These are phyloP conservation scores for Pythium periplocum DNA, from an alignment of 352 stramenopile species.

Conservation along the genomic window DNA sequence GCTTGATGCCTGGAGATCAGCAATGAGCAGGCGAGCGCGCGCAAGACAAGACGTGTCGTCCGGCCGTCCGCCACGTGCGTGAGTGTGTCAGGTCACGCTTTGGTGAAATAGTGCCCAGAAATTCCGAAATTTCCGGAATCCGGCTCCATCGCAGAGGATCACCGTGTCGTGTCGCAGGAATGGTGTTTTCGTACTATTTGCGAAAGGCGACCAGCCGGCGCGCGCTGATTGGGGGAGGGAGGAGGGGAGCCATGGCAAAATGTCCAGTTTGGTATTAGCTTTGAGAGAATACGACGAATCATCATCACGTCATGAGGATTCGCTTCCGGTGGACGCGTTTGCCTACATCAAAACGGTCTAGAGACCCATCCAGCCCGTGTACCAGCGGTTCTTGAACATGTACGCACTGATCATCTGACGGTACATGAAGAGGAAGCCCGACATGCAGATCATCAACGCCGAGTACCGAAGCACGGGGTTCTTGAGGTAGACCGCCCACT, in stretches of 20 bases:
- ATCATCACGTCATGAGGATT: background rate
- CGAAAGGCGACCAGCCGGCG: background rate
- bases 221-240: conserved; percentile 2
- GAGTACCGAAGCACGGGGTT: conserved; percentile 46
- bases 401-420: conserved; percentile 79
- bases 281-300: conserved; percentile 8
- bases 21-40: no score
- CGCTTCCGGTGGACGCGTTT: no score
- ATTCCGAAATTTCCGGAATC: no score
- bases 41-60: no score
- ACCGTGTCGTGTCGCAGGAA: background rate
- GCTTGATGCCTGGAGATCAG: no score
- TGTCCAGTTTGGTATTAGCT: background rate
- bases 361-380: conserved; percentile 81
- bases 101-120: no score
- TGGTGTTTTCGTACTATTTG: background rate
- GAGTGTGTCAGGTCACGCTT: no score
- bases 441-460: conserved; percentile 47
- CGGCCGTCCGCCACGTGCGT: no score
- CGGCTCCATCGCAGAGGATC: no score
- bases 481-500: conserved; percentile 78
- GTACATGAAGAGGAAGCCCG: conserved; percentile 82
- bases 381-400: conserved; percentile 88
- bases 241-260: background rate
- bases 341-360: conserved; percentile 19